These are phyloP conservation scores for Abrus pulchellus DNA, from an alignment of 306 rosid species.

Conservation along the genomic window DNA sequence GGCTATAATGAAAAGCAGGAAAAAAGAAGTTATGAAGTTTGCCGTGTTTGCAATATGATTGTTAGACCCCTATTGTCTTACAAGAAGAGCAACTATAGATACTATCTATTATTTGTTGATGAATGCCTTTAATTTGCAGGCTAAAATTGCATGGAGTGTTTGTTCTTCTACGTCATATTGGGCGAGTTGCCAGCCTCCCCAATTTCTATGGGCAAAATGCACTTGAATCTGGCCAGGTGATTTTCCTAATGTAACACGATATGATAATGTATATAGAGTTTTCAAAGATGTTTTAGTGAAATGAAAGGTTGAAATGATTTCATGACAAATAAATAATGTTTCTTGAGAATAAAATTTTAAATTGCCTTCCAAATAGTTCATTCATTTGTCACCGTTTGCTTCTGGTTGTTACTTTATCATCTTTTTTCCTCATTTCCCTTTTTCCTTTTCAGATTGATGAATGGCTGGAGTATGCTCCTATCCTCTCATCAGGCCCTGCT, in stretches of 20 bases:
- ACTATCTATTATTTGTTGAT: constrained; percentile 13
- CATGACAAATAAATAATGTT: background rate
- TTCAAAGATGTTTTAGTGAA: constrained; percentile 32
- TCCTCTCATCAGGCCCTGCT: constrained; percentile 76
- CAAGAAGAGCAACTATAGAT: background rate
- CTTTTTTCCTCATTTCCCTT: constrained; percentile 12
- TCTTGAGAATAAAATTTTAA: constrained; percentile 22
- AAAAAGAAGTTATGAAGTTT: background rate
- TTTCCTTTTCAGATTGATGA: constrained; percentile 69
- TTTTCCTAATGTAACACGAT: constrained; percentile 35
- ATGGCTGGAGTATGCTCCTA: constrained; percentile 84
- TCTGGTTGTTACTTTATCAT: background rate
- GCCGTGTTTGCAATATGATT: background rate
- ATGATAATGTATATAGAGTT: background rate
- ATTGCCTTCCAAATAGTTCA: background rate
- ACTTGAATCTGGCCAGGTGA: constrained; percentile 72
- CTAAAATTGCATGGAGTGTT: constrained; percentile 65
- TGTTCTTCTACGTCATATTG: constrained; percentile 79
- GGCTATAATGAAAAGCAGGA: background rate
- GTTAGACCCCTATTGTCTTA: background rate
- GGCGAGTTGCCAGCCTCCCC: constrained; percentile 61
- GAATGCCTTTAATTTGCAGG: constrained; percentile 53
- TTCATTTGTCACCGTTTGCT: background rate
- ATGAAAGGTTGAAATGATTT: constrained; percentile 16
- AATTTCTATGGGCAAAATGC: constrained; percentile 75